Conservation (phyloP, 768 basidiomycete genomes). For the Rubroboletus pulcherrimus region DNA sequence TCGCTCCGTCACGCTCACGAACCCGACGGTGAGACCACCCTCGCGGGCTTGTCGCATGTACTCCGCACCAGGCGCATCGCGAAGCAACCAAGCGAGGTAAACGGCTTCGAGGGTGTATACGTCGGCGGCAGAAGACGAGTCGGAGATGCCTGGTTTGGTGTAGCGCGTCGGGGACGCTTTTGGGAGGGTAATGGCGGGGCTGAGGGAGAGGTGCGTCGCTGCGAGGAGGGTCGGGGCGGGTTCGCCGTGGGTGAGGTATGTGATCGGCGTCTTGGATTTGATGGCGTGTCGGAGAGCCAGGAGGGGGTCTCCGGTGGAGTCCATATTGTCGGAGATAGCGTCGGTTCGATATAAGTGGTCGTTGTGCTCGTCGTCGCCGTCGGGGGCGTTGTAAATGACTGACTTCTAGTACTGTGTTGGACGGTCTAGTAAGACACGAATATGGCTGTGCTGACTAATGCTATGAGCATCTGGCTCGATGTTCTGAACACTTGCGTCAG, state of each 20-base stretch:
- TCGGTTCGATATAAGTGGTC: not conserved
- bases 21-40: constrained; percentile 63
- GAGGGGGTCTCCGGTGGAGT: constrained; percentile 42
- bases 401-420: not conserved
- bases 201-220: constrained; percentile 67
- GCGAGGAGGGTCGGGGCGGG: constrained; percentile 45
- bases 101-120: constrained; percentile 80
- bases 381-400: not conserved
- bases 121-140: constrained; percentile 34
- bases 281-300: constrained; percentile 61
- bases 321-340: not conserved
- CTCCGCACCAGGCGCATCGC: constrained; percentile 72
- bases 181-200: constrained; percentile 49
- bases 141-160: constrained; percentile 53
- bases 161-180: constrained; percentile 79
- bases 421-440: not conserved
- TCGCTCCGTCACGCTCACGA: constrained; percentile 86
- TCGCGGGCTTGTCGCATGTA: constrained; percentile 87
- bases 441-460: not conserved
- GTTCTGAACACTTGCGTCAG: no score
- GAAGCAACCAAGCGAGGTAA: constrained; percentile 77
- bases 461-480: no score
- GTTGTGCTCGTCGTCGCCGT: not conserved
- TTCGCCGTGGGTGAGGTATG: constrained; percentile 38
- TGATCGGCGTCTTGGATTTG: constrained; percentile 47